Conservation (phyloP, 129 eudicot genomes). For the Flaveria bidentis region DNA sequence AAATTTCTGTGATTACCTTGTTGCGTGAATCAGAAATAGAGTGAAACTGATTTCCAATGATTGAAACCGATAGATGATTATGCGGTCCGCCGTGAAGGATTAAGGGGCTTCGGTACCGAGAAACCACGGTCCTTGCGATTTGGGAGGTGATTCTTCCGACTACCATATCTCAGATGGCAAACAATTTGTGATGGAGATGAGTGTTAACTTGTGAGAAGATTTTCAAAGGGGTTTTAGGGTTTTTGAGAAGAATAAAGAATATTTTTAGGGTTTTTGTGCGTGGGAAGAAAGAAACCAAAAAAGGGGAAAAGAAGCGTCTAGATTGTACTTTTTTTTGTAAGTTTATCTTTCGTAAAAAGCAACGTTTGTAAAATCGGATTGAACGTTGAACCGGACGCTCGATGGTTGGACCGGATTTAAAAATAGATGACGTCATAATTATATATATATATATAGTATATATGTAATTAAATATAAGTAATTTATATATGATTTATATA, state of each 20-base stretch:
- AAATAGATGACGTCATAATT: too few species aligned
- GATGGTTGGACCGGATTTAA: too few species aligned
- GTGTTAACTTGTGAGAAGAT: not conserved
- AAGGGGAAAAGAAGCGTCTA: not conserved
- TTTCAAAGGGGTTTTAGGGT: not conserved
- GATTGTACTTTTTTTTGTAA: not conserved
- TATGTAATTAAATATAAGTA: too few species aligned
- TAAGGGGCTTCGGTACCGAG: conserved; percentile 45
- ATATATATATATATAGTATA: too few species aligned
- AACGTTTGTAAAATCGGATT: too few species aligned
- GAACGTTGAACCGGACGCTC: too few species aligned
- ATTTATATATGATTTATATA: too few species aligned
- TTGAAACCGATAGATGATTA: conserved; percentile 23
- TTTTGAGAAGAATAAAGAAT: not conserved
- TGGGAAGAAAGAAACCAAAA: not conserved
- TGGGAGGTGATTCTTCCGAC: conserved; percentile 46
- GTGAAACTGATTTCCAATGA: conserved; percentile 37
- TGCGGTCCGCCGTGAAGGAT: conserved; percentile 34
- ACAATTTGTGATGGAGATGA: not conserved
- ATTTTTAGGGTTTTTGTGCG: conserved; percentile 11
- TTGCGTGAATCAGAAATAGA: conserved; percentile 29
- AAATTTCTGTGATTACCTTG: conserved; percentile 35
- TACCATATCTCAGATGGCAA: conserved; percentile 31
- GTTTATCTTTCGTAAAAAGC: too few species aligned
- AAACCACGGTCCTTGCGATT: conserved; percentile 40